phyloP scores from a whole-genome alignment of 2,329 filamentous ascomycete genomes.

The Aschersonia sp. region DNA sequence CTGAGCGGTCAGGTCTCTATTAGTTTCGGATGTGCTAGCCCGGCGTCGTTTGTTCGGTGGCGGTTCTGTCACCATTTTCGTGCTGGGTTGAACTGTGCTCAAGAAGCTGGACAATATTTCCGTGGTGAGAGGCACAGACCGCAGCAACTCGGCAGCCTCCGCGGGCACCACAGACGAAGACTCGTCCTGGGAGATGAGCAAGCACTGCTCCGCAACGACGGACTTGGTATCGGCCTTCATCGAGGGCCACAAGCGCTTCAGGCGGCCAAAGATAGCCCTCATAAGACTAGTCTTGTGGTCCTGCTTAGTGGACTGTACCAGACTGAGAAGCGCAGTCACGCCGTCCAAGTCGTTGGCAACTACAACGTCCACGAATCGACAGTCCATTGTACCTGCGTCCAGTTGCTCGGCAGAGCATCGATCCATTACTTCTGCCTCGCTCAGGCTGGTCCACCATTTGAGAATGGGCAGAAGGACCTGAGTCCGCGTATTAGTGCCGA shows the following conservation, averaged over 20 bases:
- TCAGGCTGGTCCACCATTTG: constrained; percentile 49
- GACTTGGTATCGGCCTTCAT: constrained; percentile 52
- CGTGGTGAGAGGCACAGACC: constrained; percentile 58
- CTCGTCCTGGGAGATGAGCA: constrained; percentile 41
- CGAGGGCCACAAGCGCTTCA: constrained; percentile 57
- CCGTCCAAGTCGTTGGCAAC: constrained; percentile 38
- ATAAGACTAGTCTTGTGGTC: constrained; percentile 36
- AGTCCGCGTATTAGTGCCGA: constrained; percentile 54
- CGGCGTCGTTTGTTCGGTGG: constrained; percentile 68
- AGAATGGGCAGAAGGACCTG: constrained; percentile 65
- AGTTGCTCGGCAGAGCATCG: constrained; percentile 24
- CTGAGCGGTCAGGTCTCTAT: constrained; percentile 42
- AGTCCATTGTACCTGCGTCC: constrained; percentile 26
- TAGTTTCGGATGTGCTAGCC: constrained; percentile 58
- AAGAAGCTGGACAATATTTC: constrained; percentile 59
- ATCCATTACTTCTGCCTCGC: constrained; percentile 31
- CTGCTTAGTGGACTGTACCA: constrained; percentile 20
- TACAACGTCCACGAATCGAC: constrained; percentile 34
- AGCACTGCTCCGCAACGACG: constrained; percentile 44
- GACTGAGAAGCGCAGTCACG: constrained; percentile 34
- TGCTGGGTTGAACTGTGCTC: constrained; percentile 57
- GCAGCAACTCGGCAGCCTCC: constrained; percentile 58
- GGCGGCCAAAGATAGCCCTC: constrained; percentile 49
- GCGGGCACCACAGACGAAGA: constrained; percentile 25
- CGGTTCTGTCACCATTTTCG: constrained; percentile 55